Percentiles rank a stretch among this genome's conserved stretches.
Conservation (phyloP, 352 stramenopile species). For the Elongisporangium anandrum region DNA sequence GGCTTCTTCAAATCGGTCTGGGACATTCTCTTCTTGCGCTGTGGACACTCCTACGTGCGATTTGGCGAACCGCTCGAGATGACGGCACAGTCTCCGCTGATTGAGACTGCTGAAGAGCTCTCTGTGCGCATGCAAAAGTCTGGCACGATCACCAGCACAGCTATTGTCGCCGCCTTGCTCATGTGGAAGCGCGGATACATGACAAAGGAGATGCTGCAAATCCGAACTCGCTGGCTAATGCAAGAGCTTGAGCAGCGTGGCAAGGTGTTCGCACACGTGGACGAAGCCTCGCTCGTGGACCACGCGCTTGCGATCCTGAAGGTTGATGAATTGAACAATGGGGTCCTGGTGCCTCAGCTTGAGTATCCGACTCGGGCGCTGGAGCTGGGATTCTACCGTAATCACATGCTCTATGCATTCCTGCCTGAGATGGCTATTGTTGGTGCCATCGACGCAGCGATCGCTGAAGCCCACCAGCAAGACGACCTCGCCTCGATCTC, state of each 20-base stretch:
- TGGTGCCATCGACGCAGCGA: conserved; percentile 34
- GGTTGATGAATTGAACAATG: conserved; percentile 28
- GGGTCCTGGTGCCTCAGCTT: conserved; percentile 48
- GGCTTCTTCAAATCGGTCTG: conserved; percentile 72
- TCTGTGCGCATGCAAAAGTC: conserved; percentile 69
- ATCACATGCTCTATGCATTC: conserved; percentile 82
- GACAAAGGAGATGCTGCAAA: conserved; percentile 54
- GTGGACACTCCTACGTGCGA: conserved; percentile 83
- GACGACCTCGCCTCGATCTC: conserved; percentile 9
- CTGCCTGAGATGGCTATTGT: conserved; percentile 68
- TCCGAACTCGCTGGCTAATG: conserved; percentile 53
- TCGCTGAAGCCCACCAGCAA: background rate
- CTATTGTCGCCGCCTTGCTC: conserved; percentile 62
- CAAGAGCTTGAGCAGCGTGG: conserved; percentile 34
- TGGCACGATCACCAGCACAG: conserved; percentile 72
- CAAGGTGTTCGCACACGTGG: conserved; percentile 57
- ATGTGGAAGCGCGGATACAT: conserved; percentile 72
- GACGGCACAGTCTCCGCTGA: conserved; percentile 35
- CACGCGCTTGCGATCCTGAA: conserved; percentile 65
- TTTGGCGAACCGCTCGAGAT: conserved; percentile 70
- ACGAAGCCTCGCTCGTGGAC: conserved; percentile 39
- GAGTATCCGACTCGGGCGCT: conserved; percentile 61
- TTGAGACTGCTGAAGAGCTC: conserved; percentile 47
- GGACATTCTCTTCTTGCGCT: conserved; percentile 67
- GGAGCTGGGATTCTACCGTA: conserved; percentile 82